Evolutionary conservation across 2,329 filamentous ascomycete genomes (phyloP).

Genomic region (Sordariomycetes sp.): DNA sequence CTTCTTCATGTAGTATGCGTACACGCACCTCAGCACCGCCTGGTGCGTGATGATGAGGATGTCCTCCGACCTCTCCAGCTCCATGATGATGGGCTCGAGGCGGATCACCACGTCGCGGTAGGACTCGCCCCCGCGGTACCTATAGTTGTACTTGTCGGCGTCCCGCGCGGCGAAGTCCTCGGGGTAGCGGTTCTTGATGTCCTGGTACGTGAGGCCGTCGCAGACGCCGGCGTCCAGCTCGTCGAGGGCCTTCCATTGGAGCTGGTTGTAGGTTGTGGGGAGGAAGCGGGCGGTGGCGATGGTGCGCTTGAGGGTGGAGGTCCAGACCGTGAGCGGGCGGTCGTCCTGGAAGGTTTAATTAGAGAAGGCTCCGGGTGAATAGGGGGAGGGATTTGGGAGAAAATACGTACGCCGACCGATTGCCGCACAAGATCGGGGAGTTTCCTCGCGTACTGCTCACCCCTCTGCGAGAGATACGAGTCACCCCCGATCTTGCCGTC

Average conservation of each 20-base stretch:
- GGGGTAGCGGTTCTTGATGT: slow-evolving; percentile 84
- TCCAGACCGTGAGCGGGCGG: slow-evolving; percentile 52
- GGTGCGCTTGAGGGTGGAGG: slow-evolving; percentile 62
- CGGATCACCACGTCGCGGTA: slow-evolving; percentile 96
- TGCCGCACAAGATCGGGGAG: slow-evolving; percentile 76
- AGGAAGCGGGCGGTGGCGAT: slow-evolving; percentile 86
- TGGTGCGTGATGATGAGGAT: slow-evolving; percentile 98
- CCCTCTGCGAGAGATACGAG: slow-evolving; percentile 73
- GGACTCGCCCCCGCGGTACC: slow-evolving; percentile 91
- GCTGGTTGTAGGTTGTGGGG: slow-evolving; percentile 72
- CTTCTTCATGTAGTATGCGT: slow-evolving; percentile 98
- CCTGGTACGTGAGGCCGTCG: slow-evolving; percentile 89
- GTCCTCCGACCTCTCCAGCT: slow-evolving; percentile 89
- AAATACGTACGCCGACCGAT: slow-evolving; percentile 73
- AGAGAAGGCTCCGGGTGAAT: neutral
- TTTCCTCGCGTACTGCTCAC: slow-evolving; percentile 75
- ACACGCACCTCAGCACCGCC: slow-evolving; percentile 92
- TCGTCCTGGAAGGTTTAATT: slow-evolving; percentile 33
- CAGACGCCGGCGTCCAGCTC: slow-evolving; percentile 95
- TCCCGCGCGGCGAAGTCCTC: slow-evolving; percentile 94
- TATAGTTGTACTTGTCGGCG: slow-evolving; percentile 99
- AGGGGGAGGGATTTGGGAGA: neutral
- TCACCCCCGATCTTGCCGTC: slow-evolving; percentile 89
- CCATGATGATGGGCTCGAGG: slow-evolving; percentile 98
- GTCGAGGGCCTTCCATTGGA: slow-evolving; percentile 97